Evolutionary conservation across 2,329 filamentous ascomycete species (phyloP), one percentile per base, ranked within the genome.

Genomic region (Botryotinia globosa): DNA sequence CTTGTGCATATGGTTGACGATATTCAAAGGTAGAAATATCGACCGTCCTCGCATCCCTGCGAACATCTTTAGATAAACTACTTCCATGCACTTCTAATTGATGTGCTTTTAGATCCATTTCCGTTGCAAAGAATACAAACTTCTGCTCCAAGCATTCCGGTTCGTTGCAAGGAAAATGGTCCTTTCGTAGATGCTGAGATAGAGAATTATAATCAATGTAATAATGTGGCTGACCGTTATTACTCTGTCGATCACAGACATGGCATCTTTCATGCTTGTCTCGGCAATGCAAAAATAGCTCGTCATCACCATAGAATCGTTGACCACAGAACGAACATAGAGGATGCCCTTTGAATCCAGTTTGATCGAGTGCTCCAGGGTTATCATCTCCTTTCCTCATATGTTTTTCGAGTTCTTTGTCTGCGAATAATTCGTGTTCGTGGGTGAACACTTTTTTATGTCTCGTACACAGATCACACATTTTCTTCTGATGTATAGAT

Each of bases 381-480:
- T 91, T 91, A 81, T 98, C 93, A 79, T 99, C 96, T 73, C 96
- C 96, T 75, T 91, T 90, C 75, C 89, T 92, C 87, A 98, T 97
- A 81, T 99, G 96, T 78, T 89, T 92, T 77, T 92, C 90, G 67
- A 98, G 85, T 77, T 95, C 93, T 75, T 90, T 88, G 74, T 90
- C 87, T 0, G 92, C 91, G 81, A 98, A 98, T 1, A 99, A 87
- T 75, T 97, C 93, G 81, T 99, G 96, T 82, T 99, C 96, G 83
- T 99, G 96, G 1, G 96, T 98, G 78, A 99, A 99, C 48, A 98
- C 94, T 80, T 97, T 98, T 83, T 99, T 99, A 85, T 98, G 94
- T 74, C 94, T 87, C 10, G 94, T 92, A 82, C 94, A 98, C 18
- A 97, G 86, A 81, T 97, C 94, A 82, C 92, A 97, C 91, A 97